Percentiles rank a stretch among this genome's conserved stretches.
Evolutionary conservation across 1,139 yeast species (phyloP).

Genomic region (Saccharomyces pastorianus): DNA sequence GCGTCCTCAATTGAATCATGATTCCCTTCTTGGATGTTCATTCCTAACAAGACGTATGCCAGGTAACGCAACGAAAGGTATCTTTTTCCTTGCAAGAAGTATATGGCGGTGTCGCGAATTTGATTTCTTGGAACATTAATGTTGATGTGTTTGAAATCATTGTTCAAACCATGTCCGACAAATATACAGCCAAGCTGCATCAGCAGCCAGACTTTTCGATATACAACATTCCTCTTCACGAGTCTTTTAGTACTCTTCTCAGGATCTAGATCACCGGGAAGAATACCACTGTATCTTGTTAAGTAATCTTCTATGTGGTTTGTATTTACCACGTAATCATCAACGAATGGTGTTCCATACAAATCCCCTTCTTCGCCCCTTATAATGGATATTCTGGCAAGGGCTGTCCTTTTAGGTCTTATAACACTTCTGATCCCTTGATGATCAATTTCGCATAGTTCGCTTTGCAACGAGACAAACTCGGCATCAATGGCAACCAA

Average conservation of each 20-base stretch:
- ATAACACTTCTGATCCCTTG: conserved; percentile 63
- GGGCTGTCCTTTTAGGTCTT: conserved; percentile 65
- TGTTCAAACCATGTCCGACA: conserved; percentile 88
- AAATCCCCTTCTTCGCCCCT: conserved; percentile 62
- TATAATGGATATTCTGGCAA: conserved; percentile 85
- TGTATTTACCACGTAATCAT: conserved; percentile 78
- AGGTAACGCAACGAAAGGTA: conserved; percentile 78
- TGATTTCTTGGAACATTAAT: conserved; percentile 78
- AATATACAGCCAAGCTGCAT: conserved; percentile 83
- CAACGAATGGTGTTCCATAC: conserved; percentile 77
- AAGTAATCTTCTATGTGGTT: conserved; percentile 73
- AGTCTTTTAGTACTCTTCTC: conserved; percentile 54
- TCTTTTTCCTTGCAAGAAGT: conserved; percentile 64
- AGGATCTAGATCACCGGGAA: conserved; percentile 83
- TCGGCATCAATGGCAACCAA: conserved; percentile 94
- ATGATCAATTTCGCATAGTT: conserved; percentile 66
- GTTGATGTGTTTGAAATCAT: conserved; percentile 89
- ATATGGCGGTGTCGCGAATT: conserved; percentile 81
- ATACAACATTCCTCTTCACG: conserved; percentile 77
- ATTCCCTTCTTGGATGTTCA: conserved; percentile 80
- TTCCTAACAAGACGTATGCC: conserved; percentile 68
- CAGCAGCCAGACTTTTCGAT: conserved; percentile 80
- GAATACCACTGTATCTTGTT: conserved; percentile 88
- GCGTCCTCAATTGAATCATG: conserved; percentile 98
- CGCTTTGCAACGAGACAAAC: conserved; percentile 77